Evolutionary conservation across 2,329 filamentous ascomycete species (phyloP).

Genomic region (Malbranchea cinnamomea): DNA sequence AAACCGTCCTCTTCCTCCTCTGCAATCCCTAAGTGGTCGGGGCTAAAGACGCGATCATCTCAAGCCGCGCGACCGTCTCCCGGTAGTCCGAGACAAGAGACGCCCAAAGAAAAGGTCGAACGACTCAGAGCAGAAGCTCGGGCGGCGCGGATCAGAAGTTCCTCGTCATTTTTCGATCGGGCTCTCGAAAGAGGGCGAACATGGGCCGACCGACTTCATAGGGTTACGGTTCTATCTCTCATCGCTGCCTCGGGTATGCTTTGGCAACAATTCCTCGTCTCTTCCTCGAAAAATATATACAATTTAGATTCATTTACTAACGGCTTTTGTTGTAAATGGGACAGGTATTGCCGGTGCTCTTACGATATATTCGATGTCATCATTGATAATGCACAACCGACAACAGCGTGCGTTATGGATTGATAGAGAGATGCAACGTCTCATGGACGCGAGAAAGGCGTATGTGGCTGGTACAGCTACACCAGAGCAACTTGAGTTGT

Average conservation of each 20-base stretch:
- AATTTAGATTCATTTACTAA: conserved; percentile 2
- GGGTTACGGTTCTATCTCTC: conserved; percentile 42
- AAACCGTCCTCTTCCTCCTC: conserved; percentile 19
- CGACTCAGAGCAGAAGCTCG: conserved; percentile 53
- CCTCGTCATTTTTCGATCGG: conserved; percentile 41
- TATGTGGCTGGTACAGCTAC: conserved; percentile 25
- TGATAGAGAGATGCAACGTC: conserved; percentile 30
- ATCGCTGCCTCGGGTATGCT: conserved; percentile 48
- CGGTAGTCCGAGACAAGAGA: conserved; percentile 32
- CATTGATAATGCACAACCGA: conserved; percentile 54
- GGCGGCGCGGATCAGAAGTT: conserved; percentile 47
- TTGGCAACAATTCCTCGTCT: no score
- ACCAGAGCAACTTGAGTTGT: conserved; percentile 27
- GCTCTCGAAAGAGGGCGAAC: conserved; percentile 37
- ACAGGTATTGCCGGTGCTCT: conserved; percentile 45
- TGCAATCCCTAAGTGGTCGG: conserved; percentile 9
- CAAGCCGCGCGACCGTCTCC: conserved; percentile 8
- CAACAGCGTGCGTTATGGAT: conserved; percentile 48
- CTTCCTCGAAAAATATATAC: neutral
- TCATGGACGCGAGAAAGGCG: conserved; percentile 30
- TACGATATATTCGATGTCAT: conserved; percentile 48
- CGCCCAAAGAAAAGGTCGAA: conserved; percentile 53
- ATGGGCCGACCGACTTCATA: conserved; percentile 47
- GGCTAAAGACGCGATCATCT: conserved; percentile 9
- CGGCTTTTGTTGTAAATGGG: neutral